phyloP scores from a whole-genome alignment of 2,329 filamentous ascomycete genomes.

The Fusarium poae region DNA sequence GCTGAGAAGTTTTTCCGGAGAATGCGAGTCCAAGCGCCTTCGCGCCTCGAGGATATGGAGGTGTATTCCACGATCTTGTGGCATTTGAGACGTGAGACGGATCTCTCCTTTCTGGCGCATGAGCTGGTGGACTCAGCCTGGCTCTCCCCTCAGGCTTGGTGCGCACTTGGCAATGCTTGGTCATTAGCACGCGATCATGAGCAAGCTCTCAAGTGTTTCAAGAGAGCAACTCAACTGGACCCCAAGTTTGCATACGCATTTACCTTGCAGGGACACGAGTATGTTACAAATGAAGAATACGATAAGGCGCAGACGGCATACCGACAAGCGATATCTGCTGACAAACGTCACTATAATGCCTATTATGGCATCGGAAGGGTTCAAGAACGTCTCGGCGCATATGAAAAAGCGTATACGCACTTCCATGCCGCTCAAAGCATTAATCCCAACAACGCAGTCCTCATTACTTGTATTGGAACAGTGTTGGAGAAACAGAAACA shows the following conservation, averaged over 20 bases:
- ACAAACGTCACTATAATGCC: conserved; percentile 95
- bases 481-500: conserved; percentile 92
- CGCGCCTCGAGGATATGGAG: conserved; percentile 93
- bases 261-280: conserved; percentile 95
- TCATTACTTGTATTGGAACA: conserved; percentile 92
- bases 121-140: conserved; percentile 89
- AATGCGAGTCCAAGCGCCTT: conserved; percentile 83
- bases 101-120: conserved; percentile 91
- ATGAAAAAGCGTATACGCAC: conserved; percentile 90
- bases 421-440: conserved; percentile 89
- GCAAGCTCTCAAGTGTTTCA: conserved; percentile 94
- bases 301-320: conserved; percentile 93
- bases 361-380: conserved; percentile 91
- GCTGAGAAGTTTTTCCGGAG: conserved; percentile 88
- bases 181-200: conserved; percentile 94
- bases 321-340: conserved; percentile 85
- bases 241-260: conserved; percentile 95
- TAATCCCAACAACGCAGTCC: conserved; percentile 92
- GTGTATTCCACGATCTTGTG: conserved; percentile 99
- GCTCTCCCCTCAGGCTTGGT: conserved; percentile 95
- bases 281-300: conserved; percentile 95
- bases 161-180: conserved; percentile 93
- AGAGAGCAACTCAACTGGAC: conserved; percentile 90
- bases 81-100: conserved; percentile 93
- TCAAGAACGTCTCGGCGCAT: conserved; percentile 90